Conservation (phyloP, 768 basidiomycete species). For the Russula lepida region DNA sequence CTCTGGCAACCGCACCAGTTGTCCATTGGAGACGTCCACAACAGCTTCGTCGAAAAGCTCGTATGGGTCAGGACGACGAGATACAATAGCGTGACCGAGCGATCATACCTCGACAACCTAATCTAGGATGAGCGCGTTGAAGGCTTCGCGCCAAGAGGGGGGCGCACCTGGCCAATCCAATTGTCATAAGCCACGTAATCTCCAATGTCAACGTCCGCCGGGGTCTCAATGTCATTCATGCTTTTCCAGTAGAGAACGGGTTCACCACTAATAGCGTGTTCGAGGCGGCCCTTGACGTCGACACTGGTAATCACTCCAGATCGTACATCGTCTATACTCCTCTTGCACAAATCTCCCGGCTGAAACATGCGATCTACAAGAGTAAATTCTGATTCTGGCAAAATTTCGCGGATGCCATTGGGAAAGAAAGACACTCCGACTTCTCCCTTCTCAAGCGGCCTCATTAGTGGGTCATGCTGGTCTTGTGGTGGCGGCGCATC, state of each 20-base stretch:
- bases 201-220: constrained; percentile 58
- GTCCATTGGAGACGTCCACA: constrained; percentile 55
- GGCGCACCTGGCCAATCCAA: constrained; percentile 82
- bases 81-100: neutral
- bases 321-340: constrained; percentile 59
- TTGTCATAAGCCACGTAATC: constrained; percentile 77
- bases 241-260: constrained; percentile 56
- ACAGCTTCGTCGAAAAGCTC: constrained; percentile 81
- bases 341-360: constrained; percentile 76
- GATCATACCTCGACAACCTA: constrained; percentile 68
- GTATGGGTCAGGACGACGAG: constrained; percentile 16
- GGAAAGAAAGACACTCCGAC: constrained; percentile 70
- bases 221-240: constrained; percentile 46
- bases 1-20: constrained; percentile 67
- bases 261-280: constrained; percentile 64
- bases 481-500: constrained; percentile 43
- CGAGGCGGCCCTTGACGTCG: constrained; percentile 55
- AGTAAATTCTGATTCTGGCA: constrained; percentile 55
- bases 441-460: constrained; percentile 69
- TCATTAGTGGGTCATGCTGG: constrained; percentile 60
- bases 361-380: constrained; percentile 73
- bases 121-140: constrained; percentile 7
- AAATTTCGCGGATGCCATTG: constrained; percentile 52
- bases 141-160: constrained; percentile 12
- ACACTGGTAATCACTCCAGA: constrained; percentile 68